phyloP scores from a whole-genome alignment of 2,329 filamentous ascomycete species.

The Clonostachys sp. region DNA sequence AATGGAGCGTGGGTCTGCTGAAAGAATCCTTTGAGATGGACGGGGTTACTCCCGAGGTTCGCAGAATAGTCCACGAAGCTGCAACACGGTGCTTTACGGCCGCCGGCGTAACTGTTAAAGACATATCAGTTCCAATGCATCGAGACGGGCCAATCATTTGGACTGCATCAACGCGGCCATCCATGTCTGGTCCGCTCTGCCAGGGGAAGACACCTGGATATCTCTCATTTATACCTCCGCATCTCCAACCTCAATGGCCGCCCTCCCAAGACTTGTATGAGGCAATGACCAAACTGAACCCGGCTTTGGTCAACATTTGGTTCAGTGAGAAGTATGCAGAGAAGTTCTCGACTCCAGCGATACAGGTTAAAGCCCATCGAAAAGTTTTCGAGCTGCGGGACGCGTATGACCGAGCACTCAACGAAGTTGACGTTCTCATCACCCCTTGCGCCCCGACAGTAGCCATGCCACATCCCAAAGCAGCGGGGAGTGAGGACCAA shows the following conservation, averaged over 20 bases:
- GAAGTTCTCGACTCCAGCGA: constrained; percentile 11
- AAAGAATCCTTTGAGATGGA: constrained; percentile 34
- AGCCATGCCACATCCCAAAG: constrained; percentile 24
- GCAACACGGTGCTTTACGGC: constrained; percentile 26
- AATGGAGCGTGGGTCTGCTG: constrained; percentile 26
- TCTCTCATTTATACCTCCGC: constrained; percentile 24
- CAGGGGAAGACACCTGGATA: constrained; percentile 21
- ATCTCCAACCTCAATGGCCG: constrained; percentile 25
- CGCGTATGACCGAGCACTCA: constrained; percentile 40
- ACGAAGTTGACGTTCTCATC: constrained; percentile 39
- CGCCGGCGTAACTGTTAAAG: constrained; percentile 35
- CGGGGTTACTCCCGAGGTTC: constrained; percentile 31
- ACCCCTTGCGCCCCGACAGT: constrained; percentile 41
- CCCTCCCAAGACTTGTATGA: constrained; percentile 34
- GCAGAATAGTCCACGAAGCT: constrained; percentile 24
- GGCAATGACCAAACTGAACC: constrained; percentile 31
- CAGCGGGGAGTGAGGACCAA: constrained; percentile 14
- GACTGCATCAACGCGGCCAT: constrained; percentile 31
- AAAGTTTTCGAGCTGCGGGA: constrained; percentile 37
- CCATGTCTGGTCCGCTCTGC: constrained; percentile 22
- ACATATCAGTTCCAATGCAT: constrained; percentile 43
- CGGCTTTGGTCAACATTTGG: constrained; percentile 40
- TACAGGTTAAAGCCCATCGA: constrained; percentile 39
- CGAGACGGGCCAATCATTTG: constrained; percentile 39
- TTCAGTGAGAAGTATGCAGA: constrained; percentile 28